A percentile compares a stretch with the other conserved stretches of the same genome.
These are phyloP conservation scores for Fabrea salina DNA, from an alignment of 169 alveolate genomes.

Conservation along the genomic window DNA sequence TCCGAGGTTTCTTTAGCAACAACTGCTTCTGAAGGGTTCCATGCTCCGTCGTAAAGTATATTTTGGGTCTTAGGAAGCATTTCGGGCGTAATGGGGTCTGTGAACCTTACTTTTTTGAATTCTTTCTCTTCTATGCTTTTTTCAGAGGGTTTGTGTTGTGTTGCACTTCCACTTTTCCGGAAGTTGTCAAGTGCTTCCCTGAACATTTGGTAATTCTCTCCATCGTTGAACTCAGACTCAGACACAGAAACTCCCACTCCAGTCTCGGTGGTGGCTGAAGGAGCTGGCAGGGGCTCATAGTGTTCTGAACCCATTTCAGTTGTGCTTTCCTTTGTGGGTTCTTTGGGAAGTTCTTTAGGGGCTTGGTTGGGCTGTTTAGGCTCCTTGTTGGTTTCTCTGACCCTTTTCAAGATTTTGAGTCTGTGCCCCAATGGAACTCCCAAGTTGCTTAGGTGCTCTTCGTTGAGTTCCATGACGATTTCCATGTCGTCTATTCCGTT, in stretches of 20 bases:
- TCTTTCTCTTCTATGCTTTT: not conserved
- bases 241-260: constrained; percentile 9
- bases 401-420: constrained; percentile 54
- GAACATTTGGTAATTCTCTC: constrained; percentile 1
- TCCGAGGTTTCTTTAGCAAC: not conserved
- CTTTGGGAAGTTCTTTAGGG: not conserved
- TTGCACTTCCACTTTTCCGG: not conserved
- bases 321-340: constrained; percentile 9
- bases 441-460: constrained; percentile 43
- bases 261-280: not conserved
- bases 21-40: constrained; percentile 26
- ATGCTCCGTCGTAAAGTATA: not conserved
- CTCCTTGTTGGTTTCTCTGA: constrained; percentile 40
- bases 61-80: not conserved
- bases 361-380: constrained; percentile 23
- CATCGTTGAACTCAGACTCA: constrained; percentile 43
- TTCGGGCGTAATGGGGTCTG: constrained; percentile 17
- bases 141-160: not conserved
- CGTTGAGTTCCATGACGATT: constrained; percentile 54
- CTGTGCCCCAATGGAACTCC: constrained; percentile 65
- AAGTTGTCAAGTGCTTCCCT: constrained; percentile 9
- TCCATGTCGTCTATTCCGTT: constrained; percentile 67
- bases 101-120: not conserved
- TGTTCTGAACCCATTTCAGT: not conserved
- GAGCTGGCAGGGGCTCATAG: constrained; percentile 8